A percentile compares a stretch with the other conserved stretches of the same genome.
phyloP scores from a whole-genome alignment of 495 filamentous ascomycete genomes.

The Penicillium turbatum region DNA sequence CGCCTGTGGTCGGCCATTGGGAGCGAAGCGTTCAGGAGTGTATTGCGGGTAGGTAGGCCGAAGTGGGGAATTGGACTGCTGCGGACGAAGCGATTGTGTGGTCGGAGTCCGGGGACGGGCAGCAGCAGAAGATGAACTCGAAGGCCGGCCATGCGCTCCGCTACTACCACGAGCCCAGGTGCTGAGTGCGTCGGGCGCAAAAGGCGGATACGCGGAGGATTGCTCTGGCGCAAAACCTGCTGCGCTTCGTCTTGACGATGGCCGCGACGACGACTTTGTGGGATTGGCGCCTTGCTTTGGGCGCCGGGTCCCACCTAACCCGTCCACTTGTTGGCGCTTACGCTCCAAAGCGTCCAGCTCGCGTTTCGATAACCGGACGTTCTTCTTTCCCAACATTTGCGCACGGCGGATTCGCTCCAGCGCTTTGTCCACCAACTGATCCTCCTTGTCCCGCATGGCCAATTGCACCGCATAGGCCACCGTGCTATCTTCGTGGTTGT shows the following conservation, averaged over 20 bases:
- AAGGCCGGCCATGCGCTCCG: constrained; percentile 17
- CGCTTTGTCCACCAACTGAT: constrained; percentile 67
- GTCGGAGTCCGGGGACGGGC: constrained; percentile 38
- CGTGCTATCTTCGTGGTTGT: constrained; percentile 49
- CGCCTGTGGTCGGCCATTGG: constrained; percentile 27
- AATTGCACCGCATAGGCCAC: constrained; percentile 49
- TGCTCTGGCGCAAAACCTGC: constrained; percentile 22
- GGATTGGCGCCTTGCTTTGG: constrained; percentile 7
- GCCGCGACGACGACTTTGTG: constrained; percentile 6
- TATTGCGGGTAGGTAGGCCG: constrained; percentile 28
- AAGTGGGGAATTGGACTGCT: constrained; percentile 33
- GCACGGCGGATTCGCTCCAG: constrained; percentile 72
- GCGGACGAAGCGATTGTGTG: constrained; percentile 36
- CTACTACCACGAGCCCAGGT: constrained; percentile 22
- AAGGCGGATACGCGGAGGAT: constrained; percentile 24
- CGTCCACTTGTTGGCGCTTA: constrained; percentile 52
- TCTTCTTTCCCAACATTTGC: constrained; percentile 63
- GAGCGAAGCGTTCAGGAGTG: constrained; percentile 26
- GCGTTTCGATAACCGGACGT: constrained; percentile 68
- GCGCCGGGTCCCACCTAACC: constrained; percentile 22
- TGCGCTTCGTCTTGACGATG: constrained; percentile 23
- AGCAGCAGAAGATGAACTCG: constrained; percentile 30
- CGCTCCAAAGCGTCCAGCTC: constrained; percentile 76
- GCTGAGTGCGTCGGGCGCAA: constrained; percentile 21
- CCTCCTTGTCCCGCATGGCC: constrained; percentile 62